Evolutionary conservation across 352 stramenopile genomes (phyloP).

Genomic region (Phytopythium aichiense): DNA sequence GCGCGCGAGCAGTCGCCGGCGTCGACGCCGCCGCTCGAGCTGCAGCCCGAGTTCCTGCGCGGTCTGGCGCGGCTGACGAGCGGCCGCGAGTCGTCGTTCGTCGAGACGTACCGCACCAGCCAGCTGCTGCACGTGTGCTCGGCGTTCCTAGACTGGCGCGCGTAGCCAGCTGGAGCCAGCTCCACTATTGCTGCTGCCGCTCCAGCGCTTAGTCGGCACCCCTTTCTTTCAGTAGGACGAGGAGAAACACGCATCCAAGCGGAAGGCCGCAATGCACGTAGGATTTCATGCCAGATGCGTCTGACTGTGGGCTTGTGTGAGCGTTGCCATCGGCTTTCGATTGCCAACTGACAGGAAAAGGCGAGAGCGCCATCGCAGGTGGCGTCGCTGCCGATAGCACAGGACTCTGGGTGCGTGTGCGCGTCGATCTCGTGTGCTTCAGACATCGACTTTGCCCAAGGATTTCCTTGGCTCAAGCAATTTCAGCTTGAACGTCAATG

Average conservation of each 20-base stretch:
- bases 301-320: not conserved
- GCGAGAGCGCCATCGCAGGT: no score
- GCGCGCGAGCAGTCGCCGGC: conserved; percentile 7
- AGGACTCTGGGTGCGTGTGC: not conserved
- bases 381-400: not conserved
- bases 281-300: not conserved
- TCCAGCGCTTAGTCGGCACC: not conserved
- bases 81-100: conserved; percentile 43
- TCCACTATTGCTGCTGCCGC: not conserved
- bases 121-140: conserved; percentile 54
- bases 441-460: no score
- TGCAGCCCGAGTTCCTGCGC: conserved; percentile 45
- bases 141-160: conserved; percentile 59
- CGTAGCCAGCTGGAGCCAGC: conserved; percentile 9
- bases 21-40: conserved; percentile 28
- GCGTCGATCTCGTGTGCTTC: not conserved
- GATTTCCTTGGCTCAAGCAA: not conserved
- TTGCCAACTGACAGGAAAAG: not conserved
- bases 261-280: conserved; percentile 2
- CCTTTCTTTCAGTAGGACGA: not conserved
- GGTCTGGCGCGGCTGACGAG: conserved; percentile 34
- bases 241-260: not conserved
- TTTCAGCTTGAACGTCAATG: no score
- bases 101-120: conserved; percentile 50
- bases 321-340: not conserved